A percentile compares a stretch with the other conserved stretches of the same genome.
Evolutionary conservation across 2,329 filamentous ascomycete genomes (phyloP).

Genomic region (Arthroderma sp.): DNA sequence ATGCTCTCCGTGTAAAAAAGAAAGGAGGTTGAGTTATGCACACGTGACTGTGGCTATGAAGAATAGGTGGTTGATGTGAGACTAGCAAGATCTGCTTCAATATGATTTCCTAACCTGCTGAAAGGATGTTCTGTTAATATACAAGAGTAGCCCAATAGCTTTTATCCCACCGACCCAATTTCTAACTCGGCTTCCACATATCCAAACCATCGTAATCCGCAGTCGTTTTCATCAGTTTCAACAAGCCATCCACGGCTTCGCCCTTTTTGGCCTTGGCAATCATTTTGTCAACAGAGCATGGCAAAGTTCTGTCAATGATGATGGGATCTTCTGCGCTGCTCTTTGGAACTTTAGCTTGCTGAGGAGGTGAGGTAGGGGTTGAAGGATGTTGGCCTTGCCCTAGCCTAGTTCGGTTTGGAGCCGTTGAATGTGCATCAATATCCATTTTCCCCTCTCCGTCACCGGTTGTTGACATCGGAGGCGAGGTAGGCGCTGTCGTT

Average conservation of each 20-base stretch:
- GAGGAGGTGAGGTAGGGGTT: too few species aligned
- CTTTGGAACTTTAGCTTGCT: neutral
- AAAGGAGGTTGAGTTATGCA: too few species aligned
- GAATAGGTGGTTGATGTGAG: too few species aligned
- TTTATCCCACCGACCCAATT: too few species aligned
- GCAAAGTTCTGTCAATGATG: slow-evolving; percentile 9
- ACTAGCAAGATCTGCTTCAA: neutral
- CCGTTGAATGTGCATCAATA: neutral
- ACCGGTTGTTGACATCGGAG: slow-evolving; percentile 3
- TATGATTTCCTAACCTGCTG: neutral
- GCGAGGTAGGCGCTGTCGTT: neutral
- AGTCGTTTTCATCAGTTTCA: slow-evolving; percentile 28
- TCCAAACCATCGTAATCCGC: slow-evolving; percentile 15
- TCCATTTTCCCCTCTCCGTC: neutral
- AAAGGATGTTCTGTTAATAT: too few species aligned
- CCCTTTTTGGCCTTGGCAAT: slow-evolving; percentile 19
- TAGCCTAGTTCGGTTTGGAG: neutral
- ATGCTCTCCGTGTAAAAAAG: too few species aligned
- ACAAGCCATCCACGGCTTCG: slow-evolving; percentile 26
- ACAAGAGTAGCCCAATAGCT: too few species aligned
- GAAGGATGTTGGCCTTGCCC: too few species aligned
- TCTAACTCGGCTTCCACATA: slow-evolving; percentile 2
- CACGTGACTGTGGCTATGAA: too few species aligned
- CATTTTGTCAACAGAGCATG: slow-evolving; percentile 11
- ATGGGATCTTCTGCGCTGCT: neutral